These are phyloP conservation scores for Effrenium voratum DNA, from an alignment of 73 alveolate genomes.

Conservation along the genomic window DNA sequence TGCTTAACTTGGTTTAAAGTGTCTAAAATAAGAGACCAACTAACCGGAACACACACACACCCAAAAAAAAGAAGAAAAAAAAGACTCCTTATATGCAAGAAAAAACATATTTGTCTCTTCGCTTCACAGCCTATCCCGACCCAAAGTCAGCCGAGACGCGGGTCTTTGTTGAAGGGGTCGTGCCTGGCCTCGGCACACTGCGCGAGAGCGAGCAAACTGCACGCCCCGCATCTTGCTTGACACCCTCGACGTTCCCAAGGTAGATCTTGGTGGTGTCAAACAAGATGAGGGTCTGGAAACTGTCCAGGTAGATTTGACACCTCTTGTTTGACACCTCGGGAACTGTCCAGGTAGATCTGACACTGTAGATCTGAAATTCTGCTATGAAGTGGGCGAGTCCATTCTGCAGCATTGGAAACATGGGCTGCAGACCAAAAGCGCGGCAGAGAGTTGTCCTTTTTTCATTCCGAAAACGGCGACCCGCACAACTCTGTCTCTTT, in stretches of 20 bases:
- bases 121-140: neutral
- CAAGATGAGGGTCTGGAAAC: neutral
- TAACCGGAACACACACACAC: no score
- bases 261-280: neutral
- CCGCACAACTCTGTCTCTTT: no score
- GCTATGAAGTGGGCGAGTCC: no score
- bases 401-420: no score
- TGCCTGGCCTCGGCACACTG: constrained; percentile 35
- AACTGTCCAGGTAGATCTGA: neutral
- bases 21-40: no score
- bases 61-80: no score
- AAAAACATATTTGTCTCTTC: neutral
- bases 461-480: no score
- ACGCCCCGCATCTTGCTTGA: neutral
- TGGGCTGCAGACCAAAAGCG: no score
- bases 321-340: neutral
- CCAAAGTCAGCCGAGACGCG: neutral
- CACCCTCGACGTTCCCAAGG: neutral
- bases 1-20: no score
- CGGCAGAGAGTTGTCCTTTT: no score
- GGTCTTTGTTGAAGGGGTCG: constrained; percentile 78
- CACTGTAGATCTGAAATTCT: neutral
- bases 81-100: no score
- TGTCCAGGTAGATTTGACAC: neutral
- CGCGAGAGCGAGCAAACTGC: neutral